Evolutionary conservation across 495 filamentous ascomycete species (phyloP), one percentile per base, ranked within the genome.

Genomic region (Hypoxylon fuscum): DNA sequence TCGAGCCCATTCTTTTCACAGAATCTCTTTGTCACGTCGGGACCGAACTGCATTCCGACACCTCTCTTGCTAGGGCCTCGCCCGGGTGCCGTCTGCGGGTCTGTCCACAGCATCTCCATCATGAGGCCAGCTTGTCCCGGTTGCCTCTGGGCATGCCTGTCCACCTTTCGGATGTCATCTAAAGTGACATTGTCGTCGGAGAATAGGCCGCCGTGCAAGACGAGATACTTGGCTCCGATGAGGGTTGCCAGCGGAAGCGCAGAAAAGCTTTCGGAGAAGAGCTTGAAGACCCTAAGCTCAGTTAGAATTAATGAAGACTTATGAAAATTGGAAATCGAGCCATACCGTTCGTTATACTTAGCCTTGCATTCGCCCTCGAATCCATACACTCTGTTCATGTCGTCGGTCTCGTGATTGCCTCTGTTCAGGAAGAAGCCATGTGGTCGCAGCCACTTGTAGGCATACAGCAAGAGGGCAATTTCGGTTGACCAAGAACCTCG

Each of bases 91-190:
- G 87, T 78, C 72, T 98, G 95, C 10, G 95, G 95, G 70, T 99
- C 95, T 0, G 95, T 98, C 95, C 95, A 99, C 15, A 99, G 85
- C 96, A 99, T 99, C 75, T 99, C 95, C 95, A 99, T 98, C 95
- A 99, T 99, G 66, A 99, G 78, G 25, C 95, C 95, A 40, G 88
- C 74, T 72, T 98, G 95, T 18, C 96, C 96, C n/a, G 95, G 95
- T 70, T 99, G 95, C 22, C 91, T 84, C 78, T 98, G 96, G 73
- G 84, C 87, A 76, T 97, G 93, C 64, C 95, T 85, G 73, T 98
- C 86, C 34, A 98, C 81, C 76, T 94, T 96, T 45, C 96, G 83
- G 67, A 99, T 91, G 68, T 98, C 96, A 66, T 98, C 90, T 25
- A 99, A 78, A 1, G 90, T 89, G 35, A 90, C 87, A 53, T 95